Base-by-base conservation (phyloP, 2,329 filamentous ascomycete genomes). In the Exophiala spinifera region DNA sequence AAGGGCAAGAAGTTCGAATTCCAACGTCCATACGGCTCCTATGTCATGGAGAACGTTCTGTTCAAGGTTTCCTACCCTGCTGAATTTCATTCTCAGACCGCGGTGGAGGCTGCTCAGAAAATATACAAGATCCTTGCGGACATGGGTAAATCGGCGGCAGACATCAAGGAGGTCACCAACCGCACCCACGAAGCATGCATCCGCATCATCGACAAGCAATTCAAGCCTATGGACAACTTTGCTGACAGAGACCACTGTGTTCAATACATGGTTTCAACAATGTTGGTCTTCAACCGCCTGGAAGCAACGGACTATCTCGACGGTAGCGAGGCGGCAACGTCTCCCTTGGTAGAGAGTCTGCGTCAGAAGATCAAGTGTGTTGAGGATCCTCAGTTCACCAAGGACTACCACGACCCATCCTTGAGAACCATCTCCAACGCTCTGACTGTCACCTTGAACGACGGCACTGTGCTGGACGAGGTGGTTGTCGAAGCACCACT, bases 171-270 rank as follows among this genome's bases (percentile, higher is more conserved):
- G 59, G 84, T 99, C 67, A 91, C 87, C 65, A 96, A 92, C 84
- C 87, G 94, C 67, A 99, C 94, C 7, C 94, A 99, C 78, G 94
- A 99, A 77, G 94, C 94, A 55, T 97, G 94, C 79, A 84, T 99
- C 70, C 91, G 94, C 68, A 99, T 99, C 76, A 99, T 99, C 68
- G 94, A 99, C 83, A 99, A 99, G 83, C 94, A 99, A 78, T 95
- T 96, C 83, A 97, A 96, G 83, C 86, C 91, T 66, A 95, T 99
- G 89, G 91, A 96, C 80, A 99, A 99, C 85, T 99, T 97, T 70
- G 94, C 94, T 69, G 94, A 99, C 77, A 91, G 94, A 69, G 94
- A 99, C 76, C 94, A 99, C 83, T 99, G 94, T 78, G 92, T 99
- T 65, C 94, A 97, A 74, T 99, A 99, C 84, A 99, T 99, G 94